Evolutionary conservation across 2,329 filamentous ascomycete genomes (phyloP).

Genomic region (Grosmannia clavigera): DNA sequence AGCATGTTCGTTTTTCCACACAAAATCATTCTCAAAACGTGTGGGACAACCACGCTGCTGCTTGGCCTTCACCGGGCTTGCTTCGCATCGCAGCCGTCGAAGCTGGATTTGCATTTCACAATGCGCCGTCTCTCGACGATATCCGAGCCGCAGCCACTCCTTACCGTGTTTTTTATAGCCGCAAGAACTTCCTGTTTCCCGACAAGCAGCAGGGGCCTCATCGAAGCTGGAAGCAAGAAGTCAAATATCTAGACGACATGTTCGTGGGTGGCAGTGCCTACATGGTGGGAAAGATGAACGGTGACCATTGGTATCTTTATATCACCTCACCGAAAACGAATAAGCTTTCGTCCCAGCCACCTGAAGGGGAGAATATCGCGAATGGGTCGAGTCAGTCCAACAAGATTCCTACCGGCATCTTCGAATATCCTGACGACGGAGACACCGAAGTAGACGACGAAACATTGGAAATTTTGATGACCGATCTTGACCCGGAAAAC

Average conservation of each 20-base stretch:
- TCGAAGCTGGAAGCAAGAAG: slow-evolving; percentile 94
- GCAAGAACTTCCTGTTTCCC: slow-evolving; percentile 96
- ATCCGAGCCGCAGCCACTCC: slow-evolving; percentile 70
- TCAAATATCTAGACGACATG: slow-evolving; percentile 81
- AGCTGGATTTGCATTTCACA: slow-evolving; percentile 79
- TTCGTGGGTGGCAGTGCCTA: slow-evolving; percentile 91
- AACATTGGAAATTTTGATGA: slow-evolving; percentile 65
- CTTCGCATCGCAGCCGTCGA: slow-evolving; percentile 80
- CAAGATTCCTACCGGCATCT: slow-evolving; percentile 41
- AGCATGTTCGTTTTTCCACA: slow-evolving; percentile 99
- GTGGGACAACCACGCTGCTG: slow-evolving; percentile 88
- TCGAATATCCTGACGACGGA: slow-evolving; percentile 21
- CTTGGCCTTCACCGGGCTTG: slow-evolving; percentile 79
- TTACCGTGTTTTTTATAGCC: slow-evolving; percentile 95
- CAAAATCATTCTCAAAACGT: slow-evolving; percentile 98
- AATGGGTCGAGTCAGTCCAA: slow-evolving; percentile 28
- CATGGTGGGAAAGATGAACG: slow-evolving; percentile 99
- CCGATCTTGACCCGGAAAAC: slow-evolving; percentile 54
- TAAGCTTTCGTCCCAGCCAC: slow-evolving; percentile 73
- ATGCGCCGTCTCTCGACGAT: slow-evolving; percentile 51
- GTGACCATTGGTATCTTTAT: slow-evolving; percentile 98
- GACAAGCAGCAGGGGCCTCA: slow-evolving; percentile 90
- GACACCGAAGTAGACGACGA: slow-evolving; percentile 52
- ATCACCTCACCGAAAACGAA: slow-evolving; percentile 74
- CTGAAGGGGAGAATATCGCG: slow-evolving; percentile 32